Conservation (phyloP, 345 rosid genomes). For the Erucastrum elatum region DNA sequence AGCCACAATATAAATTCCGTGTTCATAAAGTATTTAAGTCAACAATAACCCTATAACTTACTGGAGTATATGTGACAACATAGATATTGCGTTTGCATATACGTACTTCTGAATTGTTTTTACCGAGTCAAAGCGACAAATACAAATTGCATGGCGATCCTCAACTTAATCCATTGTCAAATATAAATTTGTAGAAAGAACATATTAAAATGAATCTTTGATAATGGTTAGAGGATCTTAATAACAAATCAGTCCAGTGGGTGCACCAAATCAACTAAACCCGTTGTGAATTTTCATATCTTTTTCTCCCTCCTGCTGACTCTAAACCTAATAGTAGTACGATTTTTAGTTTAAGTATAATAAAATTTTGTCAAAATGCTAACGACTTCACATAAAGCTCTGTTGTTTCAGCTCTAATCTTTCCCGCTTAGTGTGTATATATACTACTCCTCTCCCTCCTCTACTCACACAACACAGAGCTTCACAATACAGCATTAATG, state of each 20-base stretch:
- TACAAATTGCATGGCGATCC: constrained; percentile 6
- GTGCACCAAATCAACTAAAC: constrained; percentile 43
- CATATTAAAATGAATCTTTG: constrained; percentile 4
- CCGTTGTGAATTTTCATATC: not conserved
- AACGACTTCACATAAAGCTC: constrained; percentile 31
- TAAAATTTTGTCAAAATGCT: constrained; percentile 7
- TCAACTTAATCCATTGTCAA: constrained; percentile 9
- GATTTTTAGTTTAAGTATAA: constrained; percentile 16
- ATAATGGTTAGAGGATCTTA: constrained; percentile 17
- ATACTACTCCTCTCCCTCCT: constrained; percentile 18
- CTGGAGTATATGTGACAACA: not conserved
- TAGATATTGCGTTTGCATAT: not conserved
- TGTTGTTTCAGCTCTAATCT: constrained; percentile 16
- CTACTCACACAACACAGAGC: constrained; percentile 23
- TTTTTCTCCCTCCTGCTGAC: constrained; percentile 30
- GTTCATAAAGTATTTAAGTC: not conserved
- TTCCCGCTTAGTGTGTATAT: constrained; percentile 35
- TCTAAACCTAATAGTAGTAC: constrained; percentile 27
- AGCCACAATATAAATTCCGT: not conserved
- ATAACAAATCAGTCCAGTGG: constrained; percentile 36
- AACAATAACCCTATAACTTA: not conserved
- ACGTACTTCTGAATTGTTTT: not conserved
- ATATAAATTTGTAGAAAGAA: not conserved
- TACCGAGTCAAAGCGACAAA: not conserved
- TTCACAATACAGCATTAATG: constrained; percentile 21